Conservation (phyloP, 768 basidiomycete species). For the Phanerochaete carnosa region DNA sequence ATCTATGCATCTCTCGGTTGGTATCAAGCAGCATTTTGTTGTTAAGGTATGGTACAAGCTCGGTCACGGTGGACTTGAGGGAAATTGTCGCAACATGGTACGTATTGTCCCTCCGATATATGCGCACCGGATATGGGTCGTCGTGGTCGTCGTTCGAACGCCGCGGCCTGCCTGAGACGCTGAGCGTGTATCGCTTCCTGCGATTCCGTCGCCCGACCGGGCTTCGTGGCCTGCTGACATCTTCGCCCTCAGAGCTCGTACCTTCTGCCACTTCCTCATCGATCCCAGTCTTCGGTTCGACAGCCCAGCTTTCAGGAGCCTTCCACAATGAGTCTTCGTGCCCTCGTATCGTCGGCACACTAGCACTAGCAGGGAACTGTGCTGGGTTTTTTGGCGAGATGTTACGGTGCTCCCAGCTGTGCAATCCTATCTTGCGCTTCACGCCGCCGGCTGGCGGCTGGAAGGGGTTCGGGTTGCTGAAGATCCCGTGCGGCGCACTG, state of each 20-base stretch:
- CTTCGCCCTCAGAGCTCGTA: conserved; percentile 40
- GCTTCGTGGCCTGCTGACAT: conserved; percentile 13
- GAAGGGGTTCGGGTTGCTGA: conserved; percentile 40
- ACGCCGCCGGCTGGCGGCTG: conserved; percentile 12
- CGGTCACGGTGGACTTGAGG: conserved; percentile 62
- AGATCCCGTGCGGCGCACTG: conserved; percentile 36
- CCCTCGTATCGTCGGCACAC: background rate
- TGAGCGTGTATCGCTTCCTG: background rate
- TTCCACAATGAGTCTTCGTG: conserved; percentile 43
- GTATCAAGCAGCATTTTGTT: conserved; percentile 48
- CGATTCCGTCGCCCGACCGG: conserved; percentile 9
- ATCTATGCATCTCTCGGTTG: conserved; percentile 57
- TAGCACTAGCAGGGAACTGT: conserved; percentile 6
- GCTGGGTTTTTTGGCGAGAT: conserved; percentile 50
- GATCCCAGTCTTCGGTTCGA: conserved; percentile 42
- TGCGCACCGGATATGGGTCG: conserved; percentile 56
- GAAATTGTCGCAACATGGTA: conserved; percentile 69
- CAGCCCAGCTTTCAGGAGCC: conserved; percentile 77
- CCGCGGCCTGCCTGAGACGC: background rate
- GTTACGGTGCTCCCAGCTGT: conserved; percentile 30
- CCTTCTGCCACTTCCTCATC: conserved; percentile 36
- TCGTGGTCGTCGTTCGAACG: conserved; percentile 1
- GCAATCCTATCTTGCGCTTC: conserved; percentile 20
- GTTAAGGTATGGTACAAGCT: conserved; percentile 60
- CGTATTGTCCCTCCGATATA: conserved; percentile 70